Conservation (phyloP, 2,329 filamentous ascomycete species). For the Aspergillus sp. region DNA sequence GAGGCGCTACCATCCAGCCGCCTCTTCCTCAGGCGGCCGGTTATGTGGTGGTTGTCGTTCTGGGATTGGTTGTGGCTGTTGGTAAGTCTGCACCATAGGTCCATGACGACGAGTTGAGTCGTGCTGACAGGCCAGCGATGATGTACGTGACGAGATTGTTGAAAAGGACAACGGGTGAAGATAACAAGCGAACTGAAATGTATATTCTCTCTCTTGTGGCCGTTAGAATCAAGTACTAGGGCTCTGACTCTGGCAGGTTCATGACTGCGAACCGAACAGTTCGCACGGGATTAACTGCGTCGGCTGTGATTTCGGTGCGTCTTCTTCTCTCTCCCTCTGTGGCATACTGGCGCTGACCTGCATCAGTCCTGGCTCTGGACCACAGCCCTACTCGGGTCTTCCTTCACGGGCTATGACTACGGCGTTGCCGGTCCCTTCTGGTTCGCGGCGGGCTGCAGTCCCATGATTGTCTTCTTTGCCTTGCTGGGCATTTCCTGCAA, state of each 20-base stretch:
- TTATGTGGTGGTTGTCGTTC: conserved; percentile 36
- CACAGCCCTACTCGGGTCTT: conserved; percentile 45
- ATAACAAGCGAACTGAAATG: conserved; percentile 48
- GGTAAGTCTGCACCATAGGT: conserved; percentile 14
- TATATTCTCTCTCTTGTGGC: conserved; percentile 4
- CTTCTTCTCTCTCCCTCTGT: neutral
- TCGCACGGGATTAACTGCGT: conserved; percentile 45
- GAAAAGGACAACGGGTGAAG: conserved; percentile 44
- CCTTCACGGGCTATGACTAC: conserved; percentile 46
- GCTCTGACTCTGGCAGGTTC: conserved; percentile 29
- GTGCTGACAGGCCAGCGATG: conserved; percentile 28
- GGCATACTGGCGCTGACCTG: no score
- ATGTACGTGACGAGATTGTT: conserved; percentile 40
- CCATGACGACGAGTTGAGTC: no score
- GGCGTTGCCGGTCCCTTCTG: conserved; percentile 50
- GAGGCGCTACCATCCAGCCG: conserved; percentile 18
- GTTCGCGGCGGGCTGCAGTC: conserved; percentile 49
- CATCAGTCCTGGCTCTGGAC: conserved; percentile 46
- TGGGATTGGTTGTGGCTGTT: conserved; percentile 35
- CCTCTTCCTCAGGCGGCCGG: conserved; percentile 34
- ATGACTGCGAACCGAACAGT: conserved; percentile 48
- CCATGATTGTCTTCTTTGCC: conserved; percentile 51
- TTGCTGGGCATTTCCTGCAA: conserved; percentile 47
- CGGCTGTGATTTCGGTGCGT: conserved; percentile 44
- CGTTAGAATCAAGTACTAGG: neutral